These are phyloP conservation scores for Schizopora paradoxa DNA, from an alignment of 1,284 basidiomycete genomes.

Conservation along the genomic window DNA sequence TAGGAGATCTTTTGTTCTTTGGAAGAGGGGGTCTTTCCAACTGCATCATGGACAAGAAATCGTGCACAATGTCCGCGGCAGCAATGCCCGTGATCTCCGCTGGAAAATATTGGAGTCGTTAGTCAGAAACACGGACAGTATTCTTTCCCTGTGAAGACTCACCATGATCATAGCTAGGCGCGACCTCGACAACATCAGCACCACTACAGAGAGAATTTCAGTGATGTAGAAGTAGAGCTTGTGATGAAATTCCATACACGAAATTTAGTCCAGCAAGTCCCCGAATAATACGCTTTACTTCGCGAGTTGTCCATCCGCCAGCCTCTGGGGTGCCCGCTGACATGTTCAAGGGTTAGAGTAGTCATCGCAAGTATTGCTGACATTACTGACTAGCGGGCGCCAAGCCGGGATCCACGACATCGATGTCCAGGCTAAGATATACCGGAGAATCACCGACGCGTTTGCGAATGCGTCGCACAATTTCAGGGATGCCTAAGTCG, in stretches of 20 bases:
- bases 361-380: background rate
- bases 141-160: conserved; percentile 13
- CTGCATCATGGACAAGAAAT: conserved; percentile 61
- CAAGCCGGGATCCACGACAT: conserved; percentile 74
- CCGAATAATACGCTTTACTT: conserved; percentile 73
- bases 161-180: conserved; percentile 74
- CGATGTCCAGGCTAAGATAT: conserved; percentile 74
- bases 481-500: conserved; percentile 56
- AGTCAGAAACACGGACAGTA: background rate
- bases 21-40: conserved; percentile 24
- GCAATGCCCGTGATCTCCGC: conserved; percentile 69
- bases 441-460: conserved; percentile 67
- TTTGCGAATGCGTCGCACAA: conserved; percentile 56
- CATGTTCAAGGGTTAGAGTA: background rate
- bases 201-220: conserved; percentile 37
- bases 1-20: background rate
- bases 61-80: conserved; percentile 67
- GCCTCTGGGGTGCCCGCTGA: conserved; percentile 79
- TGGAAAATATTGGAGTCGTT: conserved; percentile 21
- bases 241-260: conserved; percentile 45
- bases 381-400: conserved; percentile 66
- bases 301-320: conserved; percentile 78
- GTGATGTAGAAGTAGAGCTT: conserved; percentile 5
- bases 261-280: conserved; percentile 74
- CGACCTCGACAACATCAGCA: conserved; percentile 75